Conservation (phyloP, 2,329 filamentous ascomycete genomes). For the Mollisia scopiformis region DNA sequence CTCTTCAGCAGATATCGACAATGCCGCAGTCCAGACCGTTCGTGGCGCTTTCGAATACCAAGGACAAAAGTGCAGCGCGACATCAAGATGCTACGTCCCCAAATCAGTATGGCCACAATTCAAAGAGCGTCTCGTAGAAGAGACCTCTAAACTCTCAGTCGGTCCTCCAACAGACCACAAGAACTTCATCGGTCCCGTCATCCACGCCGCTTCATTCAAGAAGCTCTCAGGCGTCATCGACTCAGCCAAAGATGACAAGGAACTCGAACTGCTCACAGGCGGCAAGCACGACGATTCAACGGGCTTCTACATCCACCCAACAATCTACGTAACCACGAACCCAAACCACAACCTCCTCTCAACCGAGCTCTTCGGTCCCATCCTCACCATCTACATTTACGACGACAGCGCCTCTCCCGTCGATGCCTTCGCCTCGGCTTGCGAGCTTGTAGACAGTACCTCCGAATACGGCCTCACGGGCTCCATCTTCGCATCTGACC, state of each 20-base stretch:
- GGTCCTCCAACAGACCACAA: slow-evolving; percentile 68
- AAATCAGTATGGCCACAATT: slow-evolving; percentile 75
- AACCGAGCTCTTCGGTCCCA: slow-evolving; percentile 81
- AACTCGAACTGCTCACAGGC: slow-evolving; percentile 74
- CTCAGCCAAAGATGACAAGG: slow-evolving; percentile 73
- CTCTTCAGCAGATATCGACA: slow-evolving; percentile 73
- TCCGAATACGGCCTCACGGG: slow-evolving; percentile 81
- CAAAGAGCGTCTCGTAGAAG: slow-evolving; percentile 65
- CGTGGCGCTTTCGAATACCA: slow-evolving; percentile 90
- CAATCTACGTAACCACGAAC: slow-evolving; percentile 76
- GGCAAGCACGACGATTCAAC: slow-evolving; percentile 77
- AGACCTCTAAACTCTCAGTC: slow-evolving; percentile 71
- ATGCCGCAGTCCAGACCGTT: slow-evolving; percentile 80
- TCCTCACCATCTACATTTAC: slow-evolving; percentile 77
- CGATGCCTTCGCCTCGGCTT: slow-evolving; percentile 59
- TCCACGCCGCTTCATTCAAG: slow-evolving; percentile 80
- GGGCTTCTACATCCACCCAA: slow-evolving; percentile 85
- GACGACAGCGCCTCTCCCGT: slow-evolving; percentile 61
- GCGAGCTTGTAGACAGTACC: slow-evolving; percentile 69
- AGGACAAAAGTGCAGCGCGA: slow-evolving; percentile 89
- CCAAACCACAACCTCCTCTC: slow-evolving; percentile 74
- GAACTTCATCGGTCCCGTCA: slow-evolving; percentile 87
- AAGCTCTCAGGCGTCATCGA: slow-evolving; percentile 80
- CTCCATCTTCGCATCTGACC: slow-evolving; percentile 73
- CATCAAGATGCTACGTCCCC: slow-evolving; percentile 78